phyloP scores from a whole-genome alignment of 2,329 filamentous ascomycete genomes.

The Exophiala spinifera region DNA sequence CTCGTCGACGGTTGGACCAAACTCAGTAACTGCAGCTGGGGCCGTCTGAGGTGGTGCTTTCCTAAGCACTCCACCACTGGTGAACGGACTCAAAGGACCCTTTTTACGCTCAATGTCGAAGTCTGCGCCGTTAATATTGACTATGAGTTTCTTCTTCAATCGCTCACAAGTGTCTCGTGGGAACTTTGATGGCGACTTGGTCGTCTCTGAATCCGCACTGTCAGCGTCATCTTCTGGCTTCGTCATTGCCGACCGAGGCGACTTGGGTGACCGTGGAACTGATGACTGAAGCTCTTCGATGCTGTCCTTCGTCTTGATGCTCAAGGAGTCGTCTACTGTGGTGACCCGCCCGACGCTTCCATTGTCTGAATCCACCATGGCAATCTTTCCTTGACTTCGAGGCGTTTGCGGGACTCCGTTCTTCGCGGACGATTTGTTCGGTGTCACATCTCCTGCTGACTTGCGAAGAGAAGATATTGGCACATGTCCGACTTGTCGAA shows the following conservation, averaged over 20 bases:
- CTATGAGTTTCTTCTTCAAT: conserved; percentile 22
- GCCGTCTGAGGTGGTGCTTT: conserved; percentile 17
- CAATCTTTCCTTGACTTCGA: not conserved
- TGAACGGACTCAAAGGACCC: conserved; percentile 27
- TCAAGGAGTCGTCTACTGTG: conserved; percentile 19
- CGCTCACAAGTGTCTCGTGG: conserved; percentile 10
- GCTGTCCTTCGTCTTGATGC: conserved; percentile 25
- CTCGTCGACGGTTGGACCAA: conserved; percentile 22
- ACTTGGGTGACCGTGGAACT: conserved; percentile 22
- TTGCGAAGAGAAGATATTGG: not conserved
- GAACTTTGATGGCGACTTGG: conserved; percentile 15
- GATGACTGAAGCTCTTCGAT: conserved; percentile 21
- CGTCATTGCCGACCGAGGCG: conserved; percentile 1
- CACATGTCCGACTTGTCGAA: not conserved
- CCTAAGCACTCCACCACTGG: conserved; percentile 24
- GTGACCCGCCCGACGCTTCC: not conserved
- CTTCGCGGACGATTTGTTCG: not conserved
- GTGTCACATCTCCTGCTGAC: not conserved
- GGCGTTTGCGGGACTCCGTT: not conserved
- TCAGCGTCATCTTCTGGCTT: not conserved
- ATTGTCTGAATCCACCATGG: not conserved
- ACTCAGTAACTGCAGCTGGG: conserved; percentile 22
- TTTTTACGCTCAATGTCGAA: conserved; percentile 17
- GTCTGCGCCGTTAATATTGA: conserved; percentile 19
- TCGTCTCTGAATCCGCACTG: conserved; percentile 8